Percentiles rank a stretch among this genome's conserved stretches.
These are phyloP conservation scores for Setaria italica DNA, from an alignment of 202 grass and related monocot genomes.

Conservation along the genomic window DNA sequence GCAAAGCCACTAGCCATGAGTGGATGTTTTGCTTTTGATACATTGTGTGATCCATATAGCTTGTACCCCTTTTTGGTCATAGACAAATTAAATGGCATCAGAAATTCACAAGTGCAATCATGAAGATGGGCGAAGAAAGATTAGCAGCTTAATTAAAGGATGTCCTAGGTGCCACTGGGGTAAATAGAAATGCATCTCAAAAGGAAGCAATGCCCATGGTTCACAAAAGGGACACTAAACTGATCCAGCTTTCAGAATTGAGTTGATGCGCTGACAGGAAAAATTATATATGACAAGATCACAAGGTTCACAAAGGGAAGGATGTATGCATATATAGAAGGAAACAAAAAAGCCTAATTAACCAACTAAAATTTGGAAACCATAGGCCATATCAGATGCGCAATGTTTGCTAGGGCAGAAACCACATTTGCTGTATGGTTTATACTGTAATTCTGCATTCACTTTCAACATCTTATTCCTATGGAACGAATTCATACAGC, in stretches of 20 bases:
- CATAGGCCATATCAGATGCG: background rate
- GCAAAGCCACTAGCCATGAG: background rate
- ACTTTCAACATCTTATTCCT: background rate
- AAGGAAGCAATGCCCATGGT: background rate
- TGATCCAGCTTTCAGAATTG: background rate
- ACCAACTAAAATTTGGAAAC: background rate
- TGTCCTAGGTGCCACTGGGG: background rate
- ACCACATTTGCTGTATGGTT: background rate
- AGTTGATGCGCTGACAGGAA: background rate
- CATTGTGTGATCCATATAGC: background rate
- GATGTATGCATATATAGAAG: slow-evolving; percentile 7
- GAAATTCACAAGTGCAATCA: background rate
- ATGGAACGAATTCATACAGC: background rate
- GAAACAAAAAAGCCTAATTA: background rate
- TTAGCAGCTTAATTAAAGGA: background rate
- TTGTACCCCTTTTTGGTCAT: background rate
- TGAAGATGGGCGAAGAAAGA: background rate
- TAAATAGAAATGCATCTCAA: background rate
- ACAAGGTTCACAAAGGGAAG: background rate
- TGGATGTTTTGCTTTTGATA: slow-evolving; percentile 7
- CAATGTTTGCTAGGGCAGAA: background rate
- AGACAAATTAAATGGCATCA: background rate
- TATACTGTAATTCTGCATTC: background rate
- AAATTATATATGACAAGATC: background rate
- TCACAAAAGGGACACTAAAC: background rate